Evolutionary conservation across 768 basidiomycete genomes (phyloP).

Genomic region (Lentinula raphanica): DNA sequence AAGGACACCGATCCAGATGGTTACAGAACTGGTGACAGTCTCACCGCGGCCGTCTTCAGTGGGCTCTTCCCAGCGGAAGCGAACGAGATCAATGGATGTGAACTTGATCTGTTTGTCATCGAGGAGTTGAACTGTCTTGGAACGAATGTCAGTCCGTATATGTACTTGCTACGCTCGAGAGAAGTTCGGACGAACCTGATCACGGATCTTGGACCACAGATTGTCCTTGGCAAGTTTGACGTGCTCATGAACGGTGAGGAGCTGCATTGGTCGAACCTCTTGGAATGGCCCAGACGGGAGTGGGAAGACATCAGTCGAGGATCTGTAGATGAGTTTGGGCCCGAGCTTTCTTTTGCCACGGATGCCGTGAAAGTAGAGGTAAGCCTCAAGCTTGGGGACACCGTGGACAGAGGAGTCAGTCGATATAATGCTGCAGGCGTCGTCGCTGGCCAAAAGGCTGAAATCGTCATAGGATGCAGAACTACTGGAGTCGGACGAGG

Average conservation of each 20-base stretch:
- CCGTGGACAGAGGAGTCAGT: conserved; percentile 14
- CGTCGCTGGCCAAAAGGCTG: no score
- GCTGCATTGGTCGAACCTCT: conserved; percentile 19
- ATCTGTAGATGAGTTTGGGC: conserved; percentile 24
- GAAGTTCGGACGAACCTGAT: conserved; percentile 18
- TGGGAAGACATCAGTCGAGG: conserved; percentile 21
- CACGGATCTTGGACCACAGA: conserved; percentile 18
- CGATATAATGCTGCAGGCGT: no score
- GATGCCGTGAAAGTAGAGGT: conserved; percentile 23
- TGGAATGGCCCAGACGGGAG: conserved; percentile 20
- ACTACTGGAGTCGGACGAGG: no score
- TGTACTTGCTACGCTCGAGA: conserved; percentile 17
- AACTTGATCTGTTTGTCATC: conserved; percentile 11
- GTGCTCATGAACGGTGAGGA: conserved; percentile 18
- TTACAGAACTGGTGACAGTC: no score
- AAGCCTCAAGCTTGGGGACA: conserved; percentile 21
- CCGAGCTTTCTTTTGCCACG: conserved; percentile 15
- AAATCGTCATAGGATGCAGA: no score
- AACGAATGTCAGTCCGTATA: conserved; percentile 19
- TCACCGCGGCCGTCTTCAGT: conserved; percentile 25
- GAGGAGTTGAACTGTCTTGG: conserved; percentile 18
- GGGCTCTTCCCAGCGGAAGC: conserved; percentile 13
- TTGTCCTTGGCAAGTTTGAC: conserved; percentile 16
- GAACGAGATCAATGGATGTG: conserved; percentile 17
- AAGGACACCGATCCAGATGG: no score